These are phyloP conservation scores for Thelonectria blattea DNA, from an alignment of 2,329 filamentous ascomycete species.

Conservation along the genomic window DNA sequence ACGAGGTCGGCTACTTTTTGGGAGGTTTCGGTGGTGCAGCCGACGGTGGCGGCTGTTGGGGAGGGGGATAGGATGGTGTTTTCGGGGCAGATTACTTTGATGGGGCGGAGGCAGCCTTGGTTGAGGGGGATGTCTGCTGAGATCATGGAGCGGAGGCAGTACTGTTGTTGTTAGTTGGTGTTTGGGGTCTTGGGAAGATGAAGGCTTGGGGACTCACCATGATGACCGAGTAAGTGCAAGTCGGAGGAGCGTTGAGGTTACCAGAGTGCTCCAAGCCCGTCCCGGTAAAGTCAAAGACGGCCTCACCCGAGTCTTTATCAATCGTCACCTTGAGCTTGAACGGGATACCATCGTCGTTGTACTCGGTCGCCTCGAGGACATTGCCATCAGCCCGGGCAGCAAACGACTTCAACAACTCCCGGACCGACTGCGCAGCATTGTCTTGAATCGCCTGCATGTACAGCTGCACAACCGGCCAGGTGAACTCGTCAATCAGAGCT, in stretches of 20 bases:
- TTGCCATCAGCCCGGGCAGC: constrained; percentile 70
- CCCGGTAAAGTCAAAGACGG: constrained; percentile 62
- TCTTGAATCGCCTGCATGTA: constrained; percentile 85
- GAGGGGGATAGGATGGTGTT: constrained; percentile 45
- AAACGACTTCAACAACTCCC: constrained; percentile 75
- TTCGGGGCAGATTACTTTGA: constrained; percentile 37
- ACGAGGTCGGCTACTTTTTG: constrained; percentile 67
- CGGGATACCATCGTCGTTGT: constrained; percentile 85
- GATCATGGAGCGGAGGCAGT: constrained; percentile 43
- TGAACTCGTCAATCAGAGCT: constrained; percentile 77
- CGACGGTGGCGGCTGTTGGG: constrained; percentile 41
- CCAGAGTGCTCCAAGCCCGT: constrained; percentile 41
- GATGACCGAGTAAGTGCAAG: constrained; percentile 40
- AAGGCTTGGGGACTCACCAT: constrained; percentile 28
- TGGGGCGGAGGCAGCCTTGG: constrained; percentile 56
- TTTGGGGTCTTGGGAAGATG: neutral
- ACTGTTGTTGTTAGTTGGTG: constrained; percentile 18
- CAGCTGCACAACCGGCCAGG: constrained; percentile 76
- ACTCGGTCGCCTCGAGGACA: constrained; percentile 77
- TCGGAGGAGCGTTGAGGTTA: constrained; percentile 39
- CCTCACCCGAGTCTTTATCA: constrained; percentile 74
- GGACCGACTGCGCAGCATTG: constrained; percentile 79
- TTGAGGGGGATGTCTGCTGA: constrained; percentile 44
- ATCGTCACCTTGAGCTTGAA: constrained; percentile 79
- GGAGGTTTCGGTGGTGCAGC: constrained; percentile 43